These are phyloP conservation scores for Collybia mongolica DNA, from an alignment of 768 basidiomycete genomes.

Conservation along the genomic window DNA sequence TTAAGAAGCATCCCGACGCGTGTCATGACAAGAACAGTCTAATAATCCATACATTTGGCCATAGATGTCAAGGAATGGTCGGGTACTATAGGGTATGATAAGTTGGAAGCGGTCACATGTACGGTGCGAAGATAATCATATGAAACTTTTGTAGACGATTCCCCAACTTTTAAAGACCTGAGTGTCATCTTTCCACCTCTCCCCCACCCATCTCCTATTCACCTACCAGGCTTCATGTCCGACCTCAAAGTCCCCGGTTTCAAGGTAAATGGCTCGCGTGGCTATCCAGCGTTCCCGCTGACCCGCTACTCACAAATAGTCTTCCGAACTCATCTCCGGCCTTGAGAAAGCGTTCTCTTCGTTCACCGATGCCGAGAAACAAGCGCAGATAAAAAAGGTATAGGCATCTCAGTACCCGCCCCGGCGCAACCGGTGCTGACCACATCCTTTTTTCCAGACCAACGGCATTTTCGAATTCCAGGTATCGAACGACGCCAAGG, in stretches of 20 bases:
- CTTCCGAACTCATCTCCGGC: conserved; percentile 61
- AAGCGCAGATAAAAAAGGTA: conserved; percentile 76
- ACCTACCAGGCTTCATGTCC: conserved; percentile 43
- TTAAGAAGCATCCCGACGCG: no score
- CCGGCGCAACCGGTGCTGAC: not conserved
- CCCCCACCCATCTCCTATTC: no score
- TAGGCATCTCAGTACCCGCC: not conserved
- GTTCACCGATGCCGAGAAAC: conserved; percentile 61
- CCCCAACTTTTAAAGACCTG: no score
- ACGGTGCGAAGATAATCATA: not conserved
- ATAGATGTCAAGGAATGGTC: no score
- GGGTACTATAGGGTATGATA: not conserved
- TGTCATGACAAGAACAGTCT: no score
- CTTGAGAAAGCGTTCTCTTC: conserved; percentile 52
- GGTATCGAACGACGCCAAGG: conserved; percentile 69
- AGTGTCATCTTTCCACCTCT: no score
- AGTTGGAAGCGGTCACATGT: not conserved
- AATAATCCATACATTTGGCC: no score
- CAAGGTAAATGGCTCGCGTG: conserved; percentile 43
- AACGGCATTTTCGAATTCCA: conserved; percentile 88
- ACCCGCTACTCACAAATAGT: conserved; percentile 33
- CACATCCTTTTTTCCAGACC: conserved; percentile 41
- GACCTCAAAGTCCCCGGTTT: conserved; percentile 72
- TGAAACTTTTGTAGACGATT: no score
- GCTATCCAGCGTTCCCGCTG: not conserved